Evolutionary conservation across 305 asterid species (phyloP).

Genomic region (Ilex paraguariensis): DNA sequence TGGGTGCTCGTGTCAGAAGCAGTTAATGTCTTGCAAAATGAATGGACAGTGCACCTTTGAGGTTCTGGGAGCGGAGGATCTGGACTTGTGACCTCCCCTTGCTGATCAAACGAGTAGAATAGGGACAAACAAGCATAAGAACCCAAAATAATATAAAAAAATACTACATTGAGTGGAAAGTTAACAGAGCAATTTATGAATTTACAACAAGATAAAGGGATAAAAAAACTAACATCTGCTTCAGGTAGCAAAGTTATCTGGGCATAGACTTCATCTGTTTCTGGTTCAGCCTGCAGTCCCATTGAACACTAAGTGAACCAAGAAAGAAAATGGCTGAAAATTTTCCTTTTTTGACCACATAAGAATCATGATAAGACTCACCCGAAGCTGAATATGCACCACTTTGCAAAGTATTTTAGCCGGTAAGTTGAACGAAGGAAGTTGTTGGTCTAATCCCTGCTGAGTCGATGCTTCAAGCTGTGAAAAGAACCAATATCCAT

Average conservation of each 20-base stretch:
- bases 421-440: slow-evolving; percentile 40
- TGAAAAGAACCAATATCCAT: background rate
- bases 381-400: slow-evolving; percentile 35
- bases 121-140: background rate
- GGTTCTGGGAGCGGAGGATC: slow-evolving; percentile 10
- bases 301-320: no score
- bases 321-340: no score
- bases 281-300: slow-evolving; percentile 20
- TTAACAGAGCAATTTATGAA: no score
- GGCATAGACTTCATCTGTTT: slow-evolving; percentile 21
- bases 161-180: no score
- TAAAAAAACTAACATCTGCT: slow-evolving; percentile 13
- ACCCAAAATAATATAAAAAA: no score
- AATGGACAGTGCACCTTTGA: slow-evolving; percentile 16
- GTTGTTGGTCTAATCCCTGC: slow-evolving; percentile 39
- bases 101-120: background rate
- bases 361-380: slow-evolving; percentile 6
- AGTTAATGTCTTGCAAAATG: slow-evolving; percentile 23
- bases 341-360: no score
- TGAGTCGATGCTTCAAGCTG: slow-evolving; percentile 46
- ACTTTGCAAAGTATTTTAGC: slow-evolving; percentile 41
- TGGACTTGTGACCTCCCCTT: slow-evolving; percentile 3
- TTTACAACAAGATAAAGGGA: background rate
- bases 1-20: slow-evolving; percentile 26
- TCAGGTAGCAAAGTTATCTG: slow-evolving; percentile 19